Percentiles rank a stretch among this genome's conserved stretches.
These are phyloP conservation scores for Colletotrichum acutatum DNA, from an alignment of 2,329 filamentous ascomycete genomes.

Conservation along the genomic window DNA sequence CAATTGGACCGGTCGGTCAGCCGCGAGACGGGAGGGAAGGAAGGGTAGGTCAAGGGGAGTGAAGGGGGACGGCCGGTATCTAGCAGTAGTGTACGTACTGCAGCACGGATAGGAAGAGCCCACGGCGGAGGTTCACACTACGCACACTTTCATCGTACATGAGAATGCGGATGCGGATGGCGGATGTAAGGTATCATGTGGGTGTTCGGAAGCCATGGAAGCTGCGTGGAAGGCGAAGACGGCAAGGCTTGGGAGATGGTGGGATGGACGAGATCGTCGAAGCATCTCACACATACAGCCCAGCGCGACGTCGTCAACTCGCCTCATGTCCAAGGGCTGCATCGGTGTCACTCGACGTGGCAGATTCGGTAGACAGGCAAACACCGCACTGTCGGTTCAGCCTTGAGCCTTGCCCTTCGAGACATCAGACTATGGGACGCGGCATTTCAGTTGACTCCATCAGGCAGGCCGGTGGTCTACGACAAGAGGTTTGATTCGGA, in stretches of 20 bases:
- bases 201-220: conserved; percentile 19
- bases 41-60: neutral
- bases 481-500: neutral
- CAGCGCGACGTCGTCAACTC: neutral
- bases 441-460: neutral
- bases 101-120: neutral
- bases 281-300: neutral
- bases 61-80: neutral
- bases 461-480: neutral
- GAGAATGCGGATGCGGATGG: neutral
- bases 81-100: neutral
- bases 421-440: neutral
- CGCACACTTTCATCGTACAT: conserved; percentile 23
- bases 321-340: neutral
- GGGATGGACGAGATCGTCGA: neutral
- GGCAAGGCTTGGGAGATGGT: neutral
- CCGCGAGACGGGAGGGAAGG: neutral
- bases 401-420: neutral
- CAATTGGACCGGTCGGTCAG: conserved; percentile 18
- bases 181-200: neutral
- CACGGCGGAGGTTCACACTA: neutral
- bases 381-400: neutral
- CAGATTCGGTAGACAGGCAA: neutral
- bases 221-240: conserved; percentile 23
- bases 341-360: conserved; percentile 6